Conservation (phyloP, 441 rosid species). For the Monsonia emarginata region DNA sequence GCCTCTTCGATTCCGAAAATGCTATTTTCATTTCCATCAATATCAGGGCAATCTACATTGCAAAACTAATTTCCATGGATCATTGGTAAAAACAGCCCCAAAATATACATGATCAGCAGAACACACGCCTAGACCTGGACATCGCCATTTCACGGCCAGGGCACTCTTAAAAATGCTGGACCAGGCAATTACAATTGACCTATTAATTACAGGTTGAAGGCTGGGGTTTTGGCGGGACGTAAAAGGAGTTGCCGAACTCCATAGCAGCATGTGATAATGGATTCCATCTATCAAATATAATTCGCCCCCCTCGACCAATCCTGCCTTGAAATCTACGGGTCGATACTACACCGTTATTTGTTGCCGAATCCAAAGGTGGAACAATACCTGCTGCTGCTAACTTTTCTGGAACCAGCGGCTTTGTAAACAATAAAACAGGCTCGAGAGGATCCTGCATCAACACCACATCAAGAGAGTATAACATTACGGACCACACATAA, state of each 20-base stretch:
- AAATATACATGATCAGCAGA: no score
- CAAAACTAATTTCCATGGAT: no score
- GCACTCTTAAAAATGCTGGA: no score
- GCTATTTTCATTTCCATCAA: no score
- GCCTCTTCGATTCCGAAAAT: no score
- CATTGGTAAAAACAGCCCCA: no score
- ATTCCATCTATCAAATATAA: slow-evolving; percentile 86
- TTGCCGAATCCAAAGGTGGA: slow-evolving; percentile 36
- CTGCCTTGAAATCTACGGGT: slow-evolving; percentile 54
- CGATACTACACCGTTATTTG: slow-evolving; percentile 31
- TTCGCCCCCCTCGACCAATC: slow-evolving; percentile 93
- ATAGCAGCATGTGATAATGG: slow-evolving; percentile 62
- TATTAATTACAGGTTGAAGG: slow-evolving; percentile 37
- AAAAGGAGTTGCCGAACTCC: slow-evolving; percentile 49
- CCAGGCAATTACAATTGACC: not conserved
- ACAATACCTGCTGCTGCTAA: slow-evolving; percentile 62
- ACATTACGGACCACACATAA: not conserved
- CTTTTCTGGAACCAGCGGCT: slow-evolving; percentile 81
- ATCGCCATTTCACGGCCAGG: not conserved
- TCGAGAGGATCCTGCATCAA: slow-evolving; percentile 73
- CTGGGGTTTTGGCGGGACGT: slow-evolving; percentile 52
- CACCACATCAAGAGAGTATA: not conserved
- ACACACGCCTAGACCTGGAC: not conserved
- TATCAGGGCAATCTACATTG: no score
- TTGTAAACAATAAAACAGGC: slow-evolving; percentile 75